Evolutionary conservation across 345 rosid species (phyloP), one percentile per base, ranked within the genome.

Genomic region (Gynandropsis gynandra): DNA sequence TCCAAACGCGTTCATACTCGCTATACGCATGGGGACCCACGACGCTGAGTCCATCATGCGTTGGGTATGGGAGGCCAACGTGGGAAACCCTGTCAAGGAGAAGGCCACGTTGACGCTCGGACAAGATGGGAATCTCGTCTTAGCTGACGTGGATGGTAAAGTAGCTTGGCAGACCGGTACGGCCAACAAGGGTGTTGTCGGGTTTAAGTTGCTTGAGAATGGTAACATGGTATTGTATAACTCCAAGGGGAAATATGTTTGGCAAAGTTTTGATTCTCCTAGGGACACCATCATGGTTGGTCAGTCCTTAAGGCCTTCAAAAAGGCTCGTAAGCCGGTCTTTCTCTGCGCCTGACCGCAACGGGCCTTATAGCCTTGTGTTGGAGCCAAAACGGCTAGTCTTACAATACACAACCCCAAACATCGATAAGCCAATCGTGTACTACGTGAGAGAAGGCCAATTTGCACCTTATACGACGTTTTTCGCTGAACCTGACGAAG

Each of bases 21-120:
- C 72, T 9, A 56, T 76, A 0, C 65, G 79, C 9, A 74, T 79
- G 85, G 81, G 66, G 14, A 70, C 71, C 10, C 61, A 58, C 3
- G 44, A 68, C n/a, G 73, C 79, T 0, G 77, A 71, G 50, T 71
- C 81, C 10, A 39, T 66, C 1, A 53, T 74, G 37, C 72, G 85
- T 3, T 79, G 81, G 85, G 85, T 73, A 0, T 76, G 85, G 83
- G 77, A 74, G 51, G 89, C 79, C 45, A 79, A 82, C 65, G 58
- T 74, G 1, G 72, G 75, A 19, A 56, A 58, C 17, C 85, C 83
- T 0, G 81, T 82, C 8, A 20, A 58, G 1, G 79, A 76, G 50
- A 75, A 64, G 0, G 79, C 82, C 6, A 72, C 83, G 1, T 55
- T 82, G 7, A 36, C 76, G 1, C 48, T 82, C 6, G 63, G 74